phyloP scores from a whole-genome alignment of 2,329 filamentous ascomycete species.

The Paracoccidioides lutzii region DNA sequence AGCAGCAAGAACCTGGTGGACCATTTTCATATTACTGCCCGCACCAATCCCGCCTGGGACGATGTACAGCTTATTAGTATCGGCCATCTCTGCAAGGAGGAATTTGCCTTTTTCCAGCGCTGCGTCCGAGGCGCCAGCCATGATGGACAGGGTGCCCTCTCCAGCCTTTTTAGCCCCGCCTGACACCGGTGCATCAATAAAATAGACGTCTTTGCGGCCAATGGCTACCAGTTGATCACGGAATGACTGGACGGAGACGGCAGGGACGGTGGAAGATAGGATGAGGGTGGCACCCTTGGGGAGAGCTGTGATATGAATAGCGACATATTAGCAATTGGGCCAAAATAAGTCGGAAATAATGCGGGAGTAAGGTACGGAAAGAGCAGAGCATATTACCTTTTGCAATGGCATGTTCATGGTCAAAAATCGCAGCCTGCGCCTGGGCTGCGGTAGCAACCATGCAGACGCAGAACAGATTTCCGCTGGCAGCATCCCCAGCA shows the following conservation, averaged over 20 bases:
- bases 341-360: background rate
- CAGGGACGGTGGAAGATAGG: constrained; percentile 58
- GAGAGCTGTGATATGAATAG: constrained; percentile 26
- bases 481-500: constrained; percentile 48
- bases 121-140: constrained; percentile 50
- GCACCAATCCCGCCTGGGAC: constrained; percentile 49
- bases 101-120: constrained; percentile 45
- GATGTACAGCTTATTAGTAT: constrained; percentile 46
- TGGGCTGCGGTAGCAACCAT: constrained; percentile 67
- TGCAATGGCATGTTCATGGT: constrained; percentile 40
- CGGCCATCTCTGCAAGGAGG: constrained; percentile 51
- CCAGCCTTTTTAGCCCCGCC: constrained; percentile 57
- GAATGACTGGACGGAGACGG: constrained; percentile 50
- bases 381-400: constrained; percentile 13
- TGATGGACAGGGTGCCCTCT: constrained; percentile 61
- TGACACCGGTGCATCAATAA: constrained; percentile 62
- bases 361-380: background rate
- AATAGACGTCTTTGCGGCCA: constrained; percentile 48
- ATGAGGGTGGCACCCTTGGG: constrained; percentile 48
- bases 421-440: constrained; percentile 53
- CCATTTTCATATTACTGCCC: constrained; percentile 49
- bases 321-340: constrained; percentile 8
- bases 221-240: constrained; percentile 42
- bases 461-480: constrained; percentile 50
- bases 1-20: constrained; percentile 51